Base-by-base conservation (phyloP, 495 filamentous ascomycete genomes). In the Platismatia glauca region DNA sequence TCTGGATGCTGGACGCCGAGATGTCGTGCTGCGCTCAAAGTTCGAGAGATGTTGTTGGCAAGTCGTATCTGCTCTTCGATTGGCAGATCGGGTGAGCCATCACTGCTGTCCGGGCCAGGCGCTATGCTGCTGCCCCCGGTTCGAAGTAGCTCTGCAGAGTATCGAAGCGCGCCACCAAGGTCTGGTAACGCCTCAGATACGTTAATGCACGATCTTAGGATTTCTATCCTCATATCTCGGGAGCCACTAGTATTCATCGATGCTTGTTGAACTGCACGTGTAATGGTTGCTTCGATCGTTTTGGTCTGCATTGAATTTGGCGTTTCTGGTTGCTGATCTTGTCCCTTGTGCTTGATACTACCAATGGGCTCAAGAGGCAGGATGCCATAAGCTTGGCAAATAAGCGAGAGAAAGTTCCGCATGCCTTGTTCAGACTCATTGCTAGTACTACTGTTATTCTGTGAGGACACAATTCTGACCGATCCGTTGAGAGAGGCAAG, bases 151-250 rank as follows among this genome's bases (percentile, higher is more conserved):
- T 95, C 86, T 63, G 90, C 84, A 3, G 90, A 94, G 71, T 91
- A 95, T 50, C 83, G 84, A 39, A 97, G 74, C 24, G 96, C 89
- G 12, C 91, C 94, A 55, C 86, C 79, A 71, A 96, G 94, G 68
- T 97, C 90, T 3, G 94, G 93, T 38, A 97, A 79, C 16, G 94
- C 94, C 76, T 98, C 94, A 59, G 89, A 94, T 63, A 96, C 85
- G 71, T 90, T 90, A 59, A 95, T 91, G 68, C 91, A 95, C 29
- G 84, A 82, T 61, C 87, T 83, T 7, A 97, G 78, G 55, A 97
- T 83, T 70, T 95, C 87, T 50, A 91, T 80, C 73, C 97, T 96
- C 67, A 96, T 70, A 57, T 81, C 82, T 31, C 74, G 77, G 66
- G 84, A 84, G 39, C 89, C 89, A 70, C 86, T 88, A 16, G 77